These are phyloP conservation scores for Boletus rubescentipes DNA, from an alignment of 768 basidiomycete genomes.

Conservation along the genomic window DNA sequence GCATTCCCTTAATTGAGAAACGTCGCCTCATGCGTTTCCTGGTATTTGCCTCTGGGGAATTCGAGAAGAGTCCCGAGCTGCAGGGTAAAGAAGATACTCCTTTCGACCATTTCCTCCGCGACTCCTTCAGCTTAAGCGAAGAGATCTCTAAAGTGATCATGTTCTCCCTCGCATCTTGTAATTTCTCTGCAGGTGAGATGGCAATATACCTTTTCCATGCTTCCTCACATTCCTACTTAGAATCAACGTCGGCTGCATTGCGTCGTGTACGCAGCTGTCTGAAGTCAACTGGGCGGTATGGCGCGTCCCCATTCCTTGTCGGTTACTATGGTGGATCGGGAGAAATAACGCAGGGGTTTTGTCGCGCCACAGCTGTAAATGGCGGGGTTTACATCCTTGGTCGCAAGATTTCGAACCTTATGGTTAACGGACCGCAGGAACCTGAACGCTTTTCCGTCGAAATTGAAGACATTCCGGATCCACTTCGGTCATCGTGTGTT, in stretches of 20 bases:
- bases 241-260: constrained; percentile 64
- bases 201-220: not conserved
- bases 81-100: constrained; percentile 53
- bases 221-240: constrained; percentile 38
- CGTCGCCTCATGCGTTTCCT: constrained; percentile 90
- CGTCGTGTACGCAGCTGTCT: constrained; percentile 72
- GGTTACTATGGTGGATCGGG: constrained; percentile 94
- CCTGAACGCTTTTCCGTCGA: constrained; percentile 40
- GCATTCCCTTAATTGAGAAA: constrained; percentile 79
- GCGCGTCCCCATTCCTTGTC: constrained; percentile 85
- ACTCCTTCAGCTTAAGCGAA: constrained; percentile 60
- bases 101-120: constrained; percentile 63
- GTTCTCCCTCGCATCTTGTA: constrained; percentile 77
- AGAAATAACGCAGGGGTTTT: constrained; percentile 90
- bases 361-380: constrained; percentile 80
- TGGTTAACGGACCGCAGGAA: constrained; percentile 16
- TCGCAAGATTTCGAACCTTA: constrained; percentile 36
- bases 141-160: constrained; percentile 60
- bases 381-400: constrained; percentile 76
- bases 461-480: constrained; percentile 62
- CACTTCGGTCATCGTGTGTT: constrained; percentile 53
- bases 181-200: constrained; percentile 51
- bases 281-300: constrained; percentile 81
- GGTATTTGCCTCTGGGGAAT: constrained; percentile 74
- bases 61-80: constrained; percentile 61